Base-by-base conservation (phyloP, 2,329 filamentous ascomycete genomes). In the Alternaria triticimaculans region DNA sequence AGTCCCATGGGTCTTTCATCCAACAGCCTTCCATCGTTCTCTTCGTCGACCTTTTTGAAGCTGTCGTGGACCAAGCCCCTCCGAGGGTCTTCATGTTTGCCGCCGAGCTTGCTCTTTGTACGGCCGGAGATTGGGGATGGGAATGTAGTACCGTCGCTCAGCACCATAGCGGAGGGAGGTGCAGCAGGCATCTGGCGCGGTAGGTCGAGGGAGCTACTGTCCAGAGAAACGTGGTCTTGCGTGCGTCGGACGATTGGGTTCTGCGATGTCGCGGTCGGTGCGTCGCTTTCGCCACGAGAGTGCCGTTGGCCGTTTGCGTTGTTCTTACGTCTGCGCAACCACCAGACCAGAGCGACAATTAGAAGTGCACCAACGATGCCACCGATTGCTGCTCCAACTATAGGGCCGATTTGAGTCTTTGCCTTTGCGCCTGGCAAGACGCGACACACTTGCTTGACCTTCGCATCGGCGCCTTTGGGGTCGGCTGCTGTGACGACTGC, bases 1-100 rank as follows among this genome's bases (percentile, higher is more conserved):
- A 70, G 41, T 28, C 67, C 67, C 60, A 67, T 63, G 3, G 67
- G 67, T 26, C 57, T 61, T n/a, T 68, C 67, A 43, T 70, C 63
- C 55, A 70, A 33, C 7, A 70, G 58, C 30, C 67, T 60, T 11
- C 67, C 67, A 59, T 70, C 67, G 11, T 70, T 70, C 9, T 61
- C 61, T 26, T 68, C 63, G 14, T 70, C 67, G 3, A 62, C 60
- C 21, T 60, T 66, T 3, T 50, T 60, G 41, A 67, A 70, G 2
- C 48, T 49, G 20, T 64, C 65, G 9, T 63, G 67, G 14, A 57
- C 55, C 25, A 70, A 26, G 2, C 58, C 67, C 26, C 67, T 64
- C 2, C 65, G 44, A 11, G 65, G 65, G 49, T 68, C 63, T 6
- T 62, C 51, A 3, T 60, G 6, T 25, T 55, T 56, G 10, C 49